phyloP scores from a whole-genome alignment of 2,329 filamentous ascomycete species.

The Aspergillus fijiensis region DNA sequence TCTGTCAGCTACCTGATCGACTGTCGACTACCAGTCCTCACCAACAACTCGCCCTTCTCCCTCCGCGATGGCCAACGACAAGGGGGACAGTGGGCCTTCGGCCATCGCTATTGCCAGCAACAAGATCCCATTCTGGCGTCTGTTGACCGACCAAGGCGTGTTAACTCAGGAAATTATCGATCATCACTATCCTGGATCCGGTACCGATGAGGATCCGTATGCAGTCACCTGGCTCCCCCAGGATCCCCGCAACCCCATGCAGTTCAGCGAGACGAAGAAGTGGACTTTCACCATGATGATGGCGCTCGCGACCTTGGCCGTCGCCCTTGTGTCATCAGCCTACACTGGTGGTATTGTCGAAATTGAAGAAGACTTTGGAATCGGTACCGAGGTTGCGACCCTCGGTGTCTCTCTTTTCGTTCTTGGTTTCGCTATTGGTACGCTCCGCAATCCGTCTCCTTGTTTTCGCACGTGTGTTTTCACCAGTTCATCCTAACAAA shows the following conservation, averaged over 20 bases:
- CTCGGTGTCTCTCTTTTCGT: conserved; percentile 49
- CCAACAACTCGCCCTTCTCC: not conserved
- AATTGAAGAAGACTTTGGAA: conserved; percentile 37
- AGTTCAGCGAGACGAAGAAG: conserved; percentile 36
- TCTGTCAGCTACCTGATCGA: not conserved
- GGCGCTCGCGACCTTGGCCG: conserved; percentile 43
- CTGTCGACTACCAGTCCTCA: not conserved
- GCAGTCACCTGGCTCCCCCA: conserved; percentile 45
- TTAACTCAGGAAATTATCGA: conserved; percentile 38
- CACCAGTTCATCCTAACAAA: not conserved
- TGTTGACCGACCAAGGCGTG: conserved; percentile 33
- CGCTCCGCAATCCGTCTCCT: not conserved
- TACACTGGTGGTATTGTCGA: conserved; percentile 42
- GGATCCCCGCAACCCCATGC: conserved; percentile 46
- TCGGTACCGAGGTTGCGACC: conserved; percentile 39
- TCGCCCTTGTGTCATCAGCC: conserved; percentile 45
- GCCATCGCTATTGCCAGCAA: conserved; percentile 28
- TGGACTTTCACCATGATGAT: conserved; percentile 42
- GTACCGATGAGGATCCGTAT: conserved; percentile 45
- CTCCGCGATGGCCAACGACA: conserved; percentile 27
- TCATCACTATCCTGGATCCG: conserved; percentile 36
- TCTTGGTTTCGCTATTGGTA: conserved; percentile 46
- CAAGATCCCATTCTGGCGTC: conserved; percentile 37
- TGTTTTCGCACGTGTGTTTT: not conserved
- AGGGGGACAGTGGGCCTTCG: conserved; percentile 23